Base-by-base conservation (phyloP, 2,329 filamentous ascomycete genomes). In the Sporothrix curviconia region DNA sequence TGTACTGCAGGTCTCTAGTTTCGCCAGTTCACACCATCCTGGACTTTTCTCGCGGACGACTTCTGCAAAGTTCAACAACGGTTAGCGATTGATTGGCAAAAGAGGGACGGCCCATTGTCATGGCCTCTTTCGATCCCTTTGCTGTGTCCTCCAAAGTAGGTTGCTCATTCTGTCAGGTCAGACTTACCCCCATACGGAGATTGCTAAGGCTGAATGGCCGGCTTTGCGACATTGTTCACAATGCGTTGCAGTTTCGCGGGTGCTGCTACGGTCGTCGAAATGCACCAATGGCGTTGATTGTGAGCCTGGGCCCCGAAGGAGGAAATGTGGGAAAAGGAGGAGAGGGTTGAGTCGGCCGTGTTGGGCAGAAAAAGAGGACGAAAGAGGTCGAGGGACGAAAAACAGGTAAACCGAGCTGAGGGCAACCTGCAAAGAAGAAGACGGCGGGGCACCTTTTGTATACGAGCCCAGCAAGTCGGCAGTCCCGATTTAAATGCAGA, bases 1-100 rank as follows among this genome's bases (percentile, higher is more conserved):
- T 97, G 75, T 99, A 99, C 72, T 95, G 90, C 76, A 99, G 85
- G 69, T 99, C 94, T 73, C 90, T 87, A 68, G 91, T 95, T 74
- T 99, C 94, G 67, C 94, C 94, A 14, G 94, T 99, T n/a, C 65
- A 96, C 79, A 71, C 94, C 94, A 80, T 99, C 94, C 74, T 99
- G 94, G 65, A 99, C 94, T 78, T 96, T 97, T 77, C n/a, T 99
- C 94, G 72, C 91, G 91, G 72, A 99, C 90, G 64, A 97, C 89
- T 81, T 99, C 94, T 97, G 61, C 47, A 63, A 57, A 56, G 44
- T 42, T 49, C 47, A 11, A 55, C 36, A 24, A 54, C 25, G 12
- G 39, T 44, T 19, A 59, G 52, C 17, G 46, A 17, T 25, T 19
- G 8, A 43, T 49, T 49, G 37, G 17, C 28, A 15, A n/a, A n/a